Evolutionary conservation across 306 rosid genomes (phyloP), one percentile per base, ranked within the genome.

Genomic region (Oemleria cerasiformis): DNA sequence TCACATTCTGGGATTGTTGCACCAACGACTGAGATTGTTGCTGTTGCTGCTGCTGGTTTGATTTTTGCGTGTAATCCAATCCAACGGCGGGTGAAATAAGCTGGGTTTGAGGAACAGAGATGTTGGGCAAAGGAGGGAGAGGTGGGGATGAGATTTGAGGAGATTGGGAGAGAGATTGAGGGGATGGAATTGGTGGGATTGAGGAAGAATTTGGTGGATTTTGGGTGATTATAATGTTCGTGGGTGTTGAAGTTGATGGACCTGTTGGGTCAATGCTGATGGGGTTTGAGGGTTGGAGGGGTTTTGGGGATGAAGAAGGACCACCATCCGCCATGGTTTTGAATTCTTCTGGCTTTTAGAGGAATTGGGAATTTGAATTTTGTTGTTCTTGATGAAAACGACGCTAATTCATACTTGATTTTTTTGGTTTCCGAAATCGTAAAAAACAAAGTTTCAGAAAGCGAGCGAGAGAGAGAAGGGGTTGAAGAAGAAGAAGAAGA

Each of bases 91-190:
- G 65, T 14, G 57, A 25, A 9, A 81, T 47, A 12, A 78, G 90
- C 10, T 82, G 92, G 16, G 78, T 67, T 63, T 82, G 92, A 16
- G 88, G 78, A 65, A 79, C 78, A 45, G 85, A 75, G 49, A 83
- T 73, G 78, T 78, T 84, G 30, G 87, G 10, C 45, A 80, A 63
- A 38, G 83, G 67, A 38, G 85, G 77, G 41, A 83, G 83, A 1
- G 91, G 84, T 36, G 91, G 88, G 53, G 85, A 84, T 57, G 92
- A 75, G 43, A 87, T 84, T 68, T 84, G 89, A 23, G 92, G 92
- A 9, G 89, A 84, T 40, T 84, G 92, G 36, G 86, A 68, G 39
- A 82, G 77, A 23, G 76, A 67, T 34, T 88, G 75, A 56, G 92
- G 84, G 3, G 89, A 84, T n/a, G 66, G 81, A 53, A 80, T 80